Conservation (phyloP, 345 rosid genomes). For the Bretschneidera sinensis region DNA sequence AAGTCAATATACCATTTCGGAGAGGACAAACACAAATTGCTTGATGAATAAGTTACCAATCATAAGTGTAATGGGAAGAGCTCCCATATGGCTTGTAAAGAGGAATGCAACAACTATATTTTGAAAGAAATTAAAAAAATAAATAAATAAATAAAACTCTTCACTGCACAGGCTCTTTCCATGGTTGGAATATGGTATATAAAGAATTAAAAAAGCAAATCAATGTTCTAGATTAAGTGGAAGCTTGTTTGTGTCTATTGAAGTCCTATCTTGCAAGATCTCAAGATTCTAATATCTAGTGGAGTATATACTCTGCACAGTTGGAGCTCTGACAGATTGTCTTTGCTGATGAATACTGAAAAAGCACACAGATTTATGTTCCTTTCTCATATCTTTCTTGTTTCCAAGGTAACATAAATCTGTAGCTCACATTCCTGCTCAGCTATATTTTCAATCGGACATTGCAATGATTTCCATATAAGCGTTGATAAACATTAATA, state of each 20-base stretch:
- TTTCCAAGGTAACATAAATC: constrained; percentile 1
- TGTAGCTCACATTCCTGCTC: neutral
- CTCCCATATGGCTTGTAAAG: too few species aligned
- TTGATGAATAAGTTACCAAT: constrained; percentile 4
- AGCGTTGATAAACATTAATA: neutral
- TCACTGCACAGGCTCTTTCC: too few species aligned
- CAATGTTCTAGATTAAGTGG: too few species aligned
- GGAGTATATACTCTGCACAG: neutral
- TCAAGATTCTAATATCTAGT: neutral
- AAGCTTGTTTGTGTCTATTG: too few species aligned
- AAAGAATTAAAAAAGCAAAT: too few species aligned
- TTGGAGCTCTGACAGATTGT: too few species aligned
- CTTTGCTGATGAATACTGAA: neutral
- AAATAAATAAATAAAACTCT: too few species aligned
- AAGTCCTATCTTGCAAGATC: neutral
- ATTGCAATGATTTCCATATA: neutral
- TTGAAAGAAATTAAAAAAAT: too few species aligned
- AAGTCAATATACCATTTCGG: neutral
- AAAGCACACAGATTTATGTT: neutral
- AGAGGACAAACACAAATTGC: neutral
- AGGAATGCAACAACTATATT: too few species aligned
- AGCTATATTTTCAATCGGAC: neutral
- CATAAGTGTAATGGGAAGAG: neutral
- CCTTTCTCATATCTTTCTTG: neutral
- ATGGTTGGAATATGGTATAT: too few species aligned